These are phyloP conservation scores for Aspergillus panamensis DNA, from an alignment of 495 filamentous ascomycete species.

Conservation along the genomic window DNA sequence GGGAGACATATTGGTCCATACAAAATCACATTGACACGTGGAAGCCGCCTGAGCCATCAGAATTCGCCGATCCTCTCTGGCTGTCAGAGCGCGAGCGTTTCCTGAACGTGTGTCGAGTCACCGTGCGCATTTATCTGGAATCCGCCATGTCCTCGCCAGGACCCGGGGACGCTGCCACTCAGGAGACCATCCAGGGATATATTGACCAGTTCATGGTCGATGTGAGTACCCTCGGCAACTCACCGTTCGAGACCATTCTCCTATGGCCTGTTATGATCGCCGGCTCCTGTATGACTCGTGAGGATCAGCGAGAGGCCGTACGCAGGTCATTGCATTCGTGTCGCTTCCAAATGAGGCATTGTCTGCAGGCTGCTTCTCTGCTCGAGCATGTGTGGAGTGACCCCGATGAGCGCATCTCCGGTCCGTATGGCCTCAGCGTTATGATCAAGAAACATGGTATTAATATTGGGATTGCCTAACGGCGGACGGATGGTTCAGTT, in stretches of 20 bases:
- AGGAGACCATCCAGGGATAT: background rate
- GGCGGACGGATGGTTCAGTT: background rate
- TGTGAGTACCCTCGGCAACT: background rate
- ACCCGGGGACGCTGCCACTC: background rate
- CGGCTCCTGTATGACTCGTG: conserved; percentile 6
- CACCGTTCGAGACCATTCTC: background rate
- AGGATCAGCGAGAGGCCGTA: conserved; percentile 1
- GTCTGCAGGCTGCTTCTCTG: background rate
- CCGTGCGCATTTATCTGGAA: conserved; percentile 3
- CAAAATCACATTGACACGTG: background rate
- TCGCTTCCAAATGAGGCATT: conserved; percentile 2
- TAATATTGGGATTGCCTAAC: conserved; percentile 6
- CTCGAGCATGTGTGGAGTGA: background rate
- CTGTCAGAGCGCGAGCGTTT: background rate
- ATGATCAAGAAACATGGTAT: conserved; percentile 2
- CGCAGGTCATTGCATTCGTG: background rate
- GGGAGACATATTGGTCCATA: background rate
- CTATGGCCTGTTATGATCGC: conserved; percentile 10
- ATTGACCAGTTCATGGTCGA: conserved; percentile 1
- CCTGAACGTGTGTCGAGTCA: background rate
- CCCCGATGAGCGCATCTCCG: background rate
- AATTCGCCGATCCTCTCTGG: background rate
- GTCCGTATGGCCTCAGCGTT: conserved; percentile 4
- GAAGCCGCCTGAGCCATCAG: background rate
- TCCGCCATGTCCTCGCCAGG: background rate